Base-by-base conservation (phyloP, 2,329 filamentous ascomycete species). In the Thielaviopsis populi region DNA sequence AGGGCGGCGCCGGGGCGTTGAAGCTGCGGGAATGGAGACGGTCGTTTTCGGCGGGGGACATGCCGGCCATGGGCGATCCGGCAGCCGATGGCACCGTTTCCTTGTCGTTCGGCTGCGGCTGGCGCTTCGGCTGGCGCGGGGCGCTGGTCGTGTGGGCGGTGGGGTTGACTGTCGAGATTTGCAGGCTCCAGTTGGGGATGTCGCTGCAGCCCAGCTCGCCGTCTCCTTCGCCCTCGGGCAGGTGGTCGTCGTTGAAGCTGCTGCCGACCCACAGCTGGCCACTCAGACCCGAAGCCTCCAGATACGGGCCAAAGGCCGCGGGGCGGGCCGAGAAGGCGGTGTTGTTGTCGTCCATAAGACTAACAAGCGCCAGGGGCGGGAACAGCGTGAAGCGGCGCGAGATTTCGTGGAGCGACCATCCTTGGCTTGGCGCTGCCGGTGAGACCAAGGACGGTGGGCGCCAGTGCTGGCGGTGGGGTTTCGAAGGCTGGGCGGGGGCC, bases 141-240 rank as follows among this genome's bases (percentile, higher is more conserved):
- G 42, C 42, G 58, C 40, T 65, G 65, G 53, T 56, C 65, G 33
- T 67, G 59, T 48, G 63, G 65, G 37, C 53, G 59, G 30, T 67
- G 59, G 50, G 63, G 65, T 30, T 50, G 59, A 71, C 70, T 65
- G 73, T 78, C 41, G 74, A 71, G 46, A 74, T 73, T 63, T 77
- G 78, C 48, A 78, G 68, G 30, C 83, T 83, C 90, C 92, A 96
- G 6, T 89, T 91, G 1, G 90, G 89, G 22, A 96, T 86, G 77
- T 99, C 94, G 71, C 91, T 95, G 74, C 94, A 99, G 56, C 94
- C 94, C 40, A 97, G 78, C 75, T 99, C 92, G 42, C 91, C 90
- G 70, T 91, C 88, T 8, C 81, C 81, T 59, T 81, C 78, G 54
- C 82, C 84, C 67, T 82, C 81, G 59, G 81, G 78, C 66, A 88